phyloP scores from a whole-genome alignment of 768 basidiomycete genomes.

The Suillus clintonianus region DNA sequence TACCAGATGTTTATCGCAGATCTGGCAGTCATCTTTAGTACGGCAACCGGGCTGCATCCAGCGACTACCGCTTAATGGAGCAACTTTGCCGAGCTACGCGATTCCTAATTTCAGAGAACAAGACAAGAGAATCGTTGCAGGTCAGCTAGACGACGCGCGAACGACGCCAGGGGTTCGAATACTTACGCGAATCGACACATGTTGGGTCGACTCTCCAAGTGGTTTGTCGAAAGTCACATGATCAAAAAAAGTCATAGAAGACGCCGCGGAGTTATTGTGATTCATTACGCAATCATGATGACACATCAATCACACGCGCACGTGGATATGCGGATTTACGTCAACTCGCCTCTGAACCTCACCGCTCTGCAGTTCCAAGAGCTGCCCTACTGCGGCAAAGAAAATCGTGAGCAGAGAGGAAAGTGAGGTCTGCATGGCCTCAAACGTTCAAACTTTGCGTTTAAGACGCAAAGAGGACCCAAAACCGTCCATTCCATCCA shows the following conservation, averaged over 20 bases:
- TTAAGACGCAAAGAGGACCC: constrained; percentile 45
- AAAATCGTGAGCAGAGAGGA: neutral
- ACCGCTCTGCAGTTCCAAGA: too few species aligned
- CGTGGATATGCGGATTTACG: too few species aligned
- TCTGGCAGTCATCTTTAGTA: neutral
- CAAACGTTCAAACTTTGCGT: constrained; percentile 51
- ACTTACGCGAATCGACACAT: neutral
- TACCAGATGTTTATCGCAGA: neutral
- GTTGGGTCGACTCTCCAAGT: neutral
- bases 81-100: neutral
- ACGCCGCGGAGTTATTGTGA: neutral
- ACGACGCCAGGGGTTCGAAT: neutral
- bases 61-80: neutral
- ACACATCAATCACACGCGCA: neutral
- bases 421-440: constrained; percentile 38
- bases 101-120: constrained; percentile 2
- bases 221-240: neutral
- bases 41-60: neutral
- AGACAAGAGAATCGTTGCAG: neutral
- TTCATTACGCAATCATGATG: neutral
- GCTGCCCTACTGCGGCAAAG: neutral
- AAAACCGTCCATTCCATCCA: constrained; percentile 26
- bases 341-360: neutral
- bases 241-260: too few species aligned
- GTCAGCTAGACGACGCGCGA: neutral